Conservation (phyloP, 2,329 filamentous ascomycete genomes). For the Mariannaea sp. region DNA sequence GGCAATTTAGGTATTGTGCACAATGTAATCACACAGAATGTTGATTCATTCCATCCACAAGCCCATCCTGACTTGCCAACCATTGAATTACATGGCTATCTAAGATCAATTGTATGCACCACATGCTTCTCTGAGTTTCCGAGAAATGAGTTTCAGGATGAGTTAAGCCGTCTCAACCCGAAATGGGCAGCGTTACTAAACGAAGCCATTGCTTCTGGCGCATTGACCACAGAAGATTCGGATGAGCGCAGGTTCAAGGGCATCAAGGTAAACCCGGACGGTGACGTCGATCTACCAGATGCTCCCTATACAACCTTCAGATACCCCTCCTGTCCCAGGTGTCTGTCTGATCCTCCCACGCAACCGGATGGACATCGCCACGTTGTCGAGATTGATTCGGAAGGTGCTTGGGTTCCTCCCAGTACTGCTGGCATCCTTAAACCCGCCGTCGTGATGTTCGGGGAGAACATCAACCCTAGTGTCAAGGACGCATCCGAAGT, state of each 20-base stretch:
- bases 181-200: conserved; percentile 79
- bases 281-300: conserved; percentile 87
- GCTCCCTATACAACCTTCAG: conserved; percentile 89
- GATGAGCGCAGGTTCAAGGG: conserved; percentile 69
- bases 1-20: conserved; percentile 73
- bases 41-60: conserved; percentile 86
- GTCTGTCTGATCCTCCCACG: conserved; percentile 66
- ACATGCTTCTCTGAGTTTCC: conserved; percentile 75
- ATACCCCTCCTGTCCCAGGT: conserved; percentile 87
- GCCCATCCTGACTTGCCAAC: conserved; percentile 78
- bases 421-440: conserved; percentile 83
- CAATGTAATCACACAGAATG: conserved; percentile 90
- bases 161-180: conserved; percentile 80
- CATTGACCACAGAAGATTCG: conserved; percentile 77
- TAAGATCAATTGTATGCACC: conserved; percentile 79
- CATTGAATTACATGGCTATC: conserved; percentile 88
- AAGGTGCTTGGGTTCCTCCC: conserved; percentile 75
- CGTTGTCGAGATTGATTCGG: conserved; percentile 71
- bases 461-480: conserved; percentile 74
- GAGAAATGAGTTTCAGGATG: conserved; percentile 74
- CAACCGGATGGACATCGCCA: conserved; percentile 59
- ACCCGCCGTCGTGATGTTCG: conserved; percentile 95
- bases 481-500: conserved; percentile 79
- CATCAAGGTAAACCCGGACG: conserved; percentile 87
- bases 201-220: conserved; percentile 73